Conservation (phyloP, 257 asterid genomes). For the Solanum bukasovii region DNA sequence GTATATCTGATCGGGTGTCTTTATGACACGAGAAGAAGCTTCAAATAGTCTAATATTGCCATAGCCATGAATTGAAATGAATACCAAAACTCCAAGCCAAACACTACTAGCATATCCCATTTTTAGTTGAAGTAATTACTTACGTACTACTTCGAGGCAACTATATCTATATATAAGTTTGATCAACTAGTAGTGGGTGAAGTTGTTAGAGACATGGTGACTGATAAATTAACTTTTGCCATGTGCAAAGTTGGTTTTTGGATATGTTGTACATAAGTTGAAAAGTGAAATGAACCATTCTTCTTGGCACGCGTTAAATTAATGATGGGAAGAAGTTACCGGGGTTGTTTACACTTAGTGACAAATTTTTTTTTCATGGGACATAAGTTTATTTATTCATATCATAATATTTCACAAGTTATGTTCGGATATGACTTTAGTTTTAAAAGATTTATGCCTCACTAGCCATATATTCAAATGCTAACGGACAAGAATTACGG, state of each 20-base stretch:
- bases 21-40: slow-evolving; percentile 6
- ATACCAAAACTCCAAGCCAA: neutral
- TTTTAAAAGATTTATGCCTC: neutral
- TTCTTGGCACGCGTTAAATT: neutral
- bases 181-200: neutral
- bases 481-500: neutral
- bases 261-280: neutral
- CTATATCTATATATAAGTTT: neutral
- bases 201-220: too few relatives aligned
- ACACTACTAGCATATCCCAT: neutral
- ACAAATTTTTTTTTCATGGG: neutral
- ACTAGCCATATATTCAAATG: neutral
- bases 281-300: neutral
- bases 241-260: neutral
- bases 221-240: neutral
- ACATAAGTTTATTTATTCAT: neutral
- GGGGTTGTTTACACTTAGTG: neutral
- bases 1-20: slow-evolving; percentile 4
- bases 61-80: neutral
- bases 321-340: neutral
- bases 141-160: neutral
- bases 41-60: neutral
- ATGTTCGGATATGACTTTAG: neutral
- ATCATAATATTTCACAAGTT: neutral
- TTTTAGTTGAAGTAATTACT: neutral